Evolutionary conservation across 1,139 yeast genomes (phyloP), one percentile per base, ranked within the genome.

Genomic region (Suhomyces bribrorum): DNA sequence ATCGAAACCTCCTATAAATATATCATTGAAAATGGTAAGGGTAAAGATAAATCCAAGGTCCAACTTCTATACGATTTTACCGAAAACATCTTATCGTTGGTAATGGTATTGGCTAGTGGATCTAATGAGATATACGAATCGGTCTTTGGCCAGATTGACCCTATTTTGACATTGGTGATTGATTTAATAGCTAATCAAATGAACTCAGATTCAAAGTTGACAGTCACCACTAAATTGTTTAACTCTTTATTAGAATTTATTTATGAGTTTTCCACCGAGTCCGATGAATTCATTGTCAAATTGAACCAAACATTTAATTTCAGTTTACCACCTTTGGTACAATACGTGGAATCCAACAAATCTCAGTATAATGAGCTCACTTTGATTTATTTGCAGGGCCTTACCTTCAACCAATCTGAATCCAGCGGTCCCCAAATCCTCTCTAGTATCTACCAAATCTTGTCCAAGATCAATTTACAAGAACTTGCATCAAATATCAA

Each of bases 51-150:
- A 39, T 69, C 73, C 14, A 70, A 66, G 46, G 56, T 61, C 33
- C 71, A 73, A 40, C 56, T 81, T 38, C 61, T 85, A 35, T 79
- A 74, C 51, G 90, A 83, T 46, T 81, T 78, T 50, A 67, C 84
- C 1, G 97, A 89, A 48, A 89, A 88, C 54, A 56, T 89, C 27
- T 57, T 87, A 29, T 81, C 92, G 0, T 70, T 90, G 36, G 59
- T 83, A 6, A 79, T 84, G 12, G 84, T 84, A 1, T 63, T 92
- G 40, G 81, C 86, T 12, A 76, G 81, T 46, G 77, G 82, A 5
- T 77, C 85, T 8, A 83, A 79, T 26, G 82, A 77, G 29, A 71
- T 86, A 16, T 77, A 79, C 45, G 75, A 75, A 8, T 67, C 69
- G 7, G 61, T 88, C 5, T 62, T 76, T 35, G 57, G 61, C 2